Evolutionary conservation across 225 moss, liverwort and hornwort species (phyloP).

Genomic region (Straminergon stramineum): DNA sequence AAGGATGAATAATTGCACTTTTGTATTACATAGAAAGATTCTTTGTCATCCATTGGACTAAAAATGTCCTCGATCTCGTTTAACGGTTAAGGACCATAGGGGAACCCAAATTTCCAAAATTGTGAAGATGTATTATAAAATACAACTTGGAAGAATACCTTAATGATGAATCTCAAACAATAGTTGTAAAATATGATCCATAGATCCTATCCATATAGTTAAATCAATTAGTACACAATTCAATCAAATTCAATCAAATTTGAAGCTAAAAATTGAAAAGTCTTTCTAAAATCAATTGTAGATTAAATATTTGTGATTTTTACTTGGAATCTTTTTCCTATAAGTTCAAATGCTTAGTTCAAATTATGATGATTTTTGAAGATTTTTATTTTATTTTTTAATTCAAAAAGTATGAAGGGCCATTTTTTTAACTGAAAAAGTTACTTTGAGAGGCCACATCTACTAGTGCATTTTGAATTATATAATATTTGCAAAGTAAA

Average conservation of each 20-base stretch:
- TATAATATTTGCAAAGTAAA: background rate
- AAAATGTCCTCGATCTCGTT: too few species aligned
- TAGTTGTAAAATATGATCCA: background rate
- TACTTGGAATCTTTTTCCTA: too few species aligned
- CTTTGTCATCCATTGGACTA: too few species aligned
- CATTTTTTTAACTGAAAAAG: too few species aligned
- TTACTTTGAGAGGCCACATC: background rate
- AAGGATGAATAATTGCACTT: too few species aligned
- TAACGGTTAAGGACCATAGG: accelerated
- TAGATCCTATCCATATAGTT: background rate
- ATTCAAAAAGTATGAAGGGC: too few species aligned
- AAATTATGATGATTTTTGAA: background rate
- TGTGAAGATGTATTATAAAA: too few species aligned
- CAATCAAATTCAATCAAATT: background rate
- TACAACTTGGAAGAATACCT: too few species aligned
- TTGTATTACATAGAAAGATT: too few species aligned
- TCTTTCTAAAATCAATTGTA: background rate
- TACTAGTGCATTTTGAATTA: background rate
- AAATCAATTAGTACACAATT: background rate
- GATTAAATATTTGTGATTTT: too few species aligned
- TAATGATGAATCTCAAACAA: background rate
- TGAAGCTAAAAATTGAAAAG: background rate
- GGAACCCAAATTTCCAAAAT: background rate
- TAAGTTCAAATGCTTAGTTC: accelerated
- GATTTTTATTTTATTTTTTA: too few species aligned